Conservation (phyloP, 257 asterid species). For the Mentha longifolia region DNA sequence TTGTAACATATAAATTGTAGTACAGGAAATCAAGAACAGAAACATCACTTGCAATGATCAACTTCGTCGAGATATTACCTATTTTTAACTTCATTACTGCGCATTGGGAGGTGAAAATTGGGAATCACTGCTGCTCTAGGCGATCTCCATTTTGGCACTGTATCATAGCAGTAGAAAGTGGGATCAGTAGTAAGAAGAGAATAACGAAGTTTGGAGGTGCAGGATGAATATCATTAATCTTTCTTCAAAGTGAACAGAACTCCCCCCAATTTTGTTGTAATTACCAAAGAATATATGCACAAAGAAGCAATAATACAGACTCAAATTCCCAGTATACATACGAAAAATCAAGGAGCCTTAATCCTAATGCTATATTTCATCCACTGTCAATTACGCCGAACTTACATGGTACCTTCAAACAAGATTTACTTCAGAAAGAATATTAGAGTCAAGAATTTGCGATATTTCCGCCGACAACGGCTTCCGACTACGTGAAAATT, state of each 20-base stretch:
- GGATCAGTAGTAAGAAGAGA: constrained; percentile 18
- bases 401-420: neutral
- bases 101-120: constrained; percentile 89
- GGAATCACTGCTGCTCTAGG: constrained; percentile 75
- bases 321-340: neutral
- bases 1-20: neutral
- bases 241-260: neutral
- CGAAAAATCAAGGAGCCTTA: neutral
- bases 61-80: constrained; percentile 46
- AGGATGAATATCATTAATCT: neutral
- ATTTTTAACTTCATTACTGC: constrained; percentile 83
- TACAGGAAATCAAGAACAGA: neutral
- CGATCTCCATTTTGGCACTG: constrained; percentile 69
- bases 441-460: neutral
- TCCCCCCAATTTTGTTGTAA: neutral
- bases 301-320: neutral
- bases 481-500: neutral
- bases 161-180: constrained; percentile 31
- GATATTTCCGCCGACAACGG: neutral
- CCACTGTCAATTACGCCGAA: neutral
- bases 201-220: neutral
- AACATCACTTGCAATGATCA: neutral
- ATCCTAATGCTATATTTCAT: neutral
- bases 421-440: neutral
- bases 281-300: neutral